Conservation (phyloP, 257 asterid genomes). For the Rehmannia glutinosa region DNA sequence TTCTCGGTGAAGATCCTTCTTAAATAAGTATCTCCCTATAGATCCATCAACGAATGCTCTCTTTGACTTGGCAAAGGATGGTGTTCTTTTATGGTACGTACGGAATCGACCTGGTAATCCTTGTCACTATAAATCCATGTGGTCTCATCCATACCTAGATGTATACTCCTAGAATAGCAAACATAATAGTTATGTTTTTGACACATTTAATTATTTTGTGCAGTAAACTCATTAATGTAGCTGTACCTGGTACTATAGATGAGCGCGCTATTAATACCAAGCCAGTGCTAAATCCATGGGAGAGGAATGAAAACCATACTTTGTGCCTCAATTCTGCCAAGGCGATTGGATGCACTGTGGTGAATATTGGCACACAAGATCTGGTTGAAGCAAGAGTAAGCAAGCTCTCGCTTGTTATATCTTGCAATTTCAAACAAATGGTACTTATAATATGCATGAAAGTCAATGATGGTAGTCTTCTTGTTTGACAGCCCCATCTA, state of each 20-base stretch:
- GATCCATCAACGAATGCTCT: conserved; percentile 72
- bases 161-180: neutral
- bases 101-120: neutral
- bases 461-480: neutral
- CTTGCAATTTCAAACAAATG: neutral
- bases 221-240: conserved; percentile 95
- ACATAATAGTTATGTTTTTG: neutral
- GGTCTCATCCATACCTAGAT: neutral
- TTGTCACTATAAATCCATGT: neutral
- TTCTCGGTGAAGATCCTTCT: conserved; percentile 64
- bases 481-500: conserved; percentile 74
- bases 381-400: conserved; percentile 86
- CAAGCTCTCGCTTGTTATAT: neutral
- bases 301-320: conserved; percentile 87
- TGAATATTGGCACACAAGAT: conserved; percentile 95
- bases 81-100: conserved; percentile 83
- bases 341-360: conserved; percentile 99
- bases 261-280: conserved; percentile 96
- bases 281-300: conserved; percentile 82
- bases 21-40: conserved; percentile 79
- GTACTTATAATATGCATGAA: too few relatives aligned
- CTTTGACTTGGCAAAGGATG: conserved; percentile 84
- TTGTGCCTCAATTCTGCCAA: conserved; percentile 93
- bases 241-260: conserved; percentile 91
- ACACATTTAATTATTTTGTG: conserved; percentile 21